Conservation (phyloP, 108 stramenopile species). For the Cyclotella kingstonii region DNA sequence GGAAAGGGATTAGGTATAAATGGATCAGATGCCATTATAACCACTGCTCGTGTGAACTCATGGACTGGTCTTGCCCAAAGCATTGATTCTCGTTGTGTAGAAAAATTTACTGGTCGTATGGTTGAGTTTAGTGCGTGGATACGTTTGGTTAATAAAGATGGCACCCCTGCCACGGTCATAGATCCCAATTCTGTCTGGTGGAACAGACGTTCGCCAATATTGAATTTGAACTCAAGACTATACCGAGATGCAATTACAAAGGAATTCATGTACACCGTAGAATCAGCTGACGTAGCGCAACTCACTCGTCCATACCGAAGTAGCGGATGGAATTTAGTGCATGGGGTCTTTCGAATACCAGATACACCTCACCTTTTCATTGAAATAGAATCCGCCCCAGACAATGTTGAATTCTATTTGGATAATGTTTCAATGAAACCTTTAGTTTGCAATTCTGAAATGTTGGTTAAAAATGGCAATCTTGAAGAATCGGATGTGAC, state of each 20-base stretch:
- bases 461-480: conserved; percentile 27
- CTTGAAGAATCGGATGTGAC: conserved; percentile 25
- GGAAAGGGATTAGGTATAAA: conserved; percentile 17
- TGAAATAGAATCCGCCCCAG: conserved; percentile 35
- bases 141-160: conserved; percentile 11
- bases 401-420: conserved; percentile 19
- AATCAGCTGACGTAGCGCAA: conserved; percentile 6
- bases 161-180: conserved; percentile 21
- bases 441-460: conserved; percentile 13
- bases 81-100: conserved; percentile 32
- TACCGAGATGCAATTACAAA: conserved; percentile 24
- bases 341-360: conserved; percentile 37
- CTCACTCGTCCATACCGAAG: conserved; percentile 25
- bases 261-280: conserved; percentile 12
- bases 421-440: conserved; percentile 23
- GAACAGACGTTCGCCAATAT: conserved; percentile 18
- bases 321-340: conserved; percentile 25
- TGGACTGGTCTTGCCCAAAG: conserved; percentile 41
- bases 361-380: conserved; percentile 9
- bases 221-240: conserved; percentile 12
- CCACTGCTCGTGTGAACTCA: conserved; percentile 4
- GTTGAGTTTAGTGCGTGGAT: conserved; percentile 42
- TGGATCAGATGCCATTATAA: conserved; percentile 31
- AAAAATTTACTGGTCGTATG: conserved; percentile 19
- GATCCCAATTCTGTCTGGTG: conserved; percentile 26